These are phyloP conservation scores for Saccharomycodes ludwigii DNA, from an alignment of 805 yeast species.

Conservation along the genomic window DNA sequence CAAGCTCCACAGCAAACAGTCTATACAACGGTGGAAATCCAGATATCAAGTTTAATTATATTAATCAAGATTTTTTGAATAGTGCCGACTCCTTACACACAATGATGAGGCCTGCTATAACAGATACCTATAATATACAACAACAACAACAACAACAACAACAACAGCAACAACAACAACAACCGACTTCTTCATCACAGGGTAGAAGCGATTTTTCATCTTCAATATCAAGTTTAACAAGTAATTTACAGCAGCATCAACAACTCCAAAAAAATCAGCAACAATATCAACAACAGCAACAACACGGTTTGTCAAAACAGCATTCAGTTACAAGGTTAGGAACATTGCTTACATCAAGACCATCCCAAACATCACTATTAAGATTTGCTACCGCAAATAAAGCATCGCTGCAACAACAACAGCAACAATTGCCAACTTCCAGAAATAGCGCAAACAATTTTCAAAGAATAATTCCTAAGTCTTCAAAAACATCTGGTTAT, in stretches of 20 bases:
- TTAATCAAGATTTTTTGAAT: constrained; percentile 10
- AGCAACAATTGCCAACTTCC: neutral
- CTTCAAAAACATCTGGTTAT: neutral
- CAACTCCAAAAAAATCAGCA: no score
- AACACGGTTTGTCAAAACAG: constrained; percentile 10
- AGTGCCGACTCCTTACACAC: constrained; percentile 1
- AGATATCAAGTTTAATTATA: constrained; percentile 10
- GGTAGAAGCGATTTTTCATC: constrained; percentile 13
- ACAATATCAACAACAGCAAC: no score
- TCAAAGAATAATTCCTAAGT: neutral
- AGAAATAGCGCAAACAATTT: neutral
- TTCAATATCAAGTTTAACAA: constrained; percentile 22
- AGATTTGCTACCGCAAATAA: constrained; percentile 2
- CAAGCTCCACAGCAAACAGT: no score
- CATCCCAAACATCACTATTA: constrained; percentile 8
- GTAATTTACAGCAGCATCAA: constrained; percentile 17
- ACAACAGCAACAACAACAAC: constrained; percentile 1
- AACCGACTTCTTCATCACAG: constrained; percentile 1
- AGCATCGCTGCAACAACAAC: neutral
- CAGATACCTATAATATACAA: neutral
- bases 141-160: neutral
- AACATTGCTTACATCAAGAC: neutral
- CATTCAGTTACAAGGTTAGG: no score
- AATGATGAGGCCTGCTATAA: neutral
- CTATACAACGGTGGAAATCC: constrained; percentile 1